Evolutionary conservation across 345 rosid species (phyloP), one percentile per base, ranked within the genome.

Genomic region (Carallia brachiata): DNA sequence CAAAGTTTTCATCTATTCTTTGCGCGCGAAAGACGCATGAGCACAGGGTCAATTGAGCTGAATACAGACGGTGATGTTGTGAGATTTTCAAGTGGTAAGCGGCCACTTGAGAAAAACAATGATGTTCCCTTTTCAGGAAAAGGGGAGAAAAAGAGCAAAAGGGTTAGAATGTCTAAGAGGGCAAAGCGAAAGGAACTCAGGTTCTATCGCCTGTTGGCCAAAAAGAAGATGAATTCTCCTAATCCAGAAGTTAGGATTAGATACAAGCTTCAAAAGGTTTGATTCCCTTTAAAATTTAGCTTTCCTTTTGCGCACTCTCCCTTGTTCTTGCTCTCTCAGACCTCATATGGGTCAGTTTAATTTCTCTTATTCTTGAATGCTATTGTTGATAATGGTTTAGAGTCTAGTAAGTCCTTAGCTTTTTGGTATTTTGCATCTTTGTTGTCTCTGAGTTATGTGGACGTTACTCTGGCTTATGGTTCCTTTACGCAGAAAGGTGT

Each of bases 231-330:
- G 83, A 94, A 91, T 79, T 93, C 98, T 58, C 91, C 93, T 12
- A 93, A 89, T 68, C 98, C 98, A 18, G 96, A 89, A 88, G 96
- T 94, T 65, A 80, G 98, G 82, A 91, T 94, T 65, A 81, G 86
- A 67, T 94, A 94, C 73, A 94, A 89, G 81, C 96, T 91, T 36
- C 96, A 86, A 64, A 94, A 90, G 98, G 97, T 90, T 71, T 48
- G 75, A 52, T 19, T 56, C 59, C 61, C 69, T 67, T 58, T 53
- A 6, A 62, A 39, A 18, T 65, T 13, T 39, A 6, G 16, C 30
- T 37, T 27, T 66, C 27, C 19, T 18, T 30, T 12, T 37, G 61
- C 7, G 19, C 48, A 2, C 28, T 58, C 30, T 32, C n/a, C 62
- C 44, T 6, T 7, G 44, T 39, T 39, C 44, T 54, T 54, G 1